These are phyloP conservation scores for Trichoderma cornu-damae DNA, from an alignment of 2,329 filamentous ascomycete genomes.

Conservation along the genomic window DNA sequence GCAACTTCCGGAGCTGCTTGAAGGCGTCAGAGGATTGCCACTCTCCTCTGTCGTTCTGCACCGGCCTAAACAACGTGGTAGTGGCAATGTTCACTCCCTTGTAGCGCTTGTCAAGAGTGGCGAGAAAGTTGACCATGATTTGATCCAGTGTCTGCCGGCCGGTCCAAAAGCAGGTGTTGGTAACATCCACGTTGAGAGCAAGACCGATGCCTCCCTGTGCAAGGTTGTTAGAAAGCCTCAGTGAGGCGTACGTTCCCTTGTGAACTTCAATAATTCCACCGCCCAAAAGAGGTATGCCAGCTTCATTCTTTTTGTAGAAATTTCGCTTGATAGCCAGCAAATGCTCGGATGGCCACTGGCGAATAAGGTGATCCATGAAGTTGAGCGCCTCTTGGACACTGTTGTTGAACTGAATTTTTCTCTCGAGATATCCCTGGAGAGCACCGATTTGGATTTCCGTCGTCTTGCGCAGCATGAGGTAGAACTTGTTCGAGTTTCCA, in stretches of 20 bases:
- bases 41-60: conserved; percentile 24
- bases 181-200: conserved; percentile 82
- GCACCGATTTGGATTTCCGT: conserved; percentile 63
- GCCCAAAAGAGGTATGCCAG: conserved; percentile 52
- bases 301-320: conserved; percentile 61
- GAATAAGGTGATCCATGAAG: conserved; percentile 85
- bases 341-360: conserved; percentile 65
- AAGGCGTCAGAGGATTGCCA: conserved; percentile 47
- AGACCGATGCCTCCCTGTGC: conserved; percentile 55
- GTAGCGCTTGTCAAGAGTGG: conserved; percentile 29
- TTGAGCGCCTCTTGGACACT: conserved; percentile 75
- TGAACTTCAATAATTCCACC: conserved; percentile 62
- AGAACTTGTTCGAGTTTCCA: conserved; percentile 46
- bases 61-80: conserved; percentile 34
- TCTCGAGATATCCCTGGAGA: conserved; percentile 61
- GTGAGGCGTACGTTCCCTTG: conserved; percentile 84
- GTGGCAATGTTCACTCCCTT: conserved; percentile 24
- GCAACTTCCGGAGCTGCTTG: conserved; percentile 49
- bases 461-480: conserved; percentile 58
- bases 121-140: conserved; percentile 34
- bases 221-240: conserved; percentile 61
- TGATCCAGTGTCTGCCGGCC: conserved; percentile 36
- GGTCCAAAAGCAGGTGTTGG: conserved; percentile 85
- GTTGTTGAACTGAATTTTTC: conserved; percentile 56
- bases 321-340: conserved; percentile 72